Evolutionary conservation across 2,329 filamentous ascomycete species (phyloP).

Genomic region (Paracorniculantispora psalliotae): DNA sequence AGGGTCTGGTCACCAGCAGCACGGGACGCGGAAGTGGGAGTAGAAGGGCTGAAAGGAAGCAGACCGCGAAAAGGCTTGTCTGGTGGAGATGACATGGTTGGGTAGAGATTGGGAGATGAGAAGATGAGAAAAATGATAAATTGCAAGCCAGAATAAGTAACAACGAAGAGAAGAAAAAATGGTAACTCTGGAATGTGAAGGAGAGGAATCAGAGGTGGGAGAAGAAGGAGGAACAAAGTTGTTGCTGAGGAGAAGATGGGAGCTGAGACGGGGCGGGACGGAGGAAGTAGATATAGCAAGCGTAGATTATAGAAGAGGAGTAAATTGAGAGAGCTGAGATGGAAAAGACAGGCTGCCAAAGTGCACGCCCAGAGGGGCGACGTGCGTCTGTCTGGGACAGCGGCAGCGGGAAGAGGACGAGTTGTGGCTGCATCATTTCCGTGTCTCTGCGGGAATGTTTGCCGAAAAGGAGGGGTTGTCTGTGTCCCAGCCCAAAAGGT

Average conservation of each 20-base stretch:
- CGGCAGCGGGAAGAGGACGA: background rate
- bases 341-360: background rate
- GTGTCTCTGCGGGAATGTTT: background rate
- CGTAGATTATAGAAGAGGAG: background rate
- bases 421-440: constrained; percentile 7
- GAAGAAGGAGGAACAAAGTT: background rate
- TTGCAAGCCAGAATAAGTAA: too few species aligned
- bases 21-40: background rate
- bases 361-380: background rate
- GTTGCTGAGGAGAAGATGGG: background rate
- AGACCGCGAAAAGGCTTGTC: background rate
- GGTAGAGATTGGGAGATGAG: background rate
- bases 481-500: too few species aligned
- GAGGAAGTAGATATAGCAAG: too few species aligned
- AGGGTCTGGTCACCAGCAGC: background rate
- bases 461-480: background rate
- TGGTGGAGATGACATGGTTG: background rate
- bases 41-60: background rate
- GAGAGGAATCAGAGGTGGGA: constrained; percentile 10
- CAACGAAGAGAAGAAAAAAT: too few species aligned
- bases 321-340: background rate
- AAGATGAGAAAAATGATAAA: background rate
- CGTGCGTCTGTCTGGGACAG: background rate
- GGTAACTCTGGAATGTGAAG: constrained; percentile 5
- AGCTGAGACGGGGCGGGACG: too few species aligned